phyloP scores from a whole-genome alignment of 495 filamentous ascomycete genomes.

The Annulohypoxylon bovei region DNA sequence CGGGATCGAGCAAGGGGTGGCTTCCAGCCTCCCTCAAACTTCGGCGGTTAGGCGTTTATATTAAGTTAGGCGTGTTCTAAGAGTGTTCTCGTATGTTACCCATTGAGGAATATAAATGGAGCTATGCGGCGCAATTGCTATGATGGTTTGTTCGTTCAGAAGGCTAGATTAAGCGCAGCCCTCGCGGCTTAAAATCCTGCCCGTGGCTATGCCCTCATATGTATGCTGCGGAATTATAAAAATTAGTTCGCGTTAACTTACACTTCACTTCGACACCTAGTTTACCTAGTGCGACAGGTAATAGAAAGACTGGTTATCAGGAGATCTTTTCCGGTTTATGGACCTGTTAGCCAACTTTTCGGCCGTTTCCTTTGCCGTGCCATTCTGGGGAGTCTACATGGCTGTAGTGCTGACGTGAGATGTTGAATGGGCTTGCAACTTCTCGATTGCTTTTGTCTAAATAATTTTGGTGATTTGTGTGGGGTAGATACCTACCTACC shows the following conservation, averaged over 20 bases:
- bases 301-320: not conserved
- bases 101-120: not conserved
- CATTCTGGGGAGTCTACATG: not conserved
- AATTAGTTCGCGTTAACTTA: not conserved
- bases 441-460: not conserved
- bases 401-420: slow-evolving; percentile 20
- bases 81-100: not conserved
- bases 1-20: not conserved
- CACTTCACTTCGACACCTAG: too few relatives aligned
- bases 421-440: not conserved
- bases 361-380: not conserved
- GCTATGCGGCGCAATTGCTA: not conserved
- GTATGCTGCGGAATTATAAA: not conserved
- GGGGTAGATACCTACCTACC: not conserved
- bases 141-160: not conserved
- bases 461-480: too few relatives aligned
- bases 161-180: not conserved
- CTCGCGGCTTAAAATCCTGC: not conserved
- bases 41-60: not conserved
- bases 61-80: not conserved
- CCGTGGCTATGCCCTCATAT: not conserved
- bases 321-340: not conserved
- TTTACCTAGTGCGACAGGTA: too few relatives aligned
- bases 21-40: not conserved
- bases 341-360: not conserved